phyloP scores from a whole-genome alignment of 495 filamentous ascomycete species.

The Poronia punctata region DNA sequence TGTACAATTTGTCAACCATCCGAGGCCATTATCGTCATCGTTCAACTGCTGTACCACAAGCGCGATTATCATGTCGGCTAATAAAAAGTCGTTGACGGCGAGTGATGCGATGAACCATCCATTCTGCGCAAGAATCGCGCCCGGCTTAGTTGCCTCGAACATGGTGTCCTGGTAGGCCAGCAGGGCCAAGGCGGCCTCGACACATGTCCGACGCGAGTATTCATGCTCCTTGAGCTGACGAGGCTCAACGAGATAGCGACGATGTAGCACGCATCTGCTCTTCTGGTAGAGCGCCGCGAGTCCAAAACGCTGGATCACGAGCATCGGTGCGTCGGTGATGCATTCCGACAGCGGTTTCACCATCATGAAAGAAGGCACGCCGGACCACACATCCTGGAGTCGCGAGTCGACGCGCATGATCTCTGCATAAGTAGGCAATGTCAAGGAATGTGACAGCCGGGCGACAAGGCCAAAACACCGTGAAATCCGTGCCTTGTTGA shows the following conservation, averaged over 20 bases:
- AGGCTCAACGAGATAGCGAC: conserved; percentile 57
- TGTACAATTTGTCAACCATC: conserved; percentile 19
- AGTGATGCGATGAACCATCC: conserved; percentile 38
- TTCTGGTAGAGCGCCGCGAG: conserved; percentile 69
- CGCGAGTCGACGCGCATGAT: conserved; percentile 56
- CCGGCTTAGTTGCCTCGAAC: conserved; percentile 31
- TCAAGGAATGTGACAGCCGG: conserved; percentile 31
- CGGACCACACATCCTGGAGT: conserved; percentile 51
- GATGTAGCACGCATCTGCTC: conserved; percentile 65
- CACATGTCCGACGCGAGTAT: conserved; percentile 59
- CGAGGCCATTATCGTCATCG: conserved; percentile 19
- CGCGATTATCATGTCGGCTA: conserved; percentile 41
- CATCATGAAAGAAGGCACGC: conserved; percentile 52
- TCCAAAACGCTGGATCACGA: conserved; percentile 63
- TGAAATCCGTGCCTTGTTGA: conserved; percentile 37
- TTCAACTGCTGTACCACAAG: conserved; percentile 30
- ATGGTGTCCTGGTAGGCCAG: conserved; percentile 40
- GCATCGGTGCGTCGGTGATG: conserved; percentile 52
- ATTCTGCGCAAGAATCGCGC: conserved; percentile 28
- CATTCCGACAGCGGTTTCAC: conserved; percentile 53
- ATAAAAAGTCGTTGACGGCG: conserved; percentile 41
- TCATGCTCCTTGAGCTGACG: conserved; percentile 53
- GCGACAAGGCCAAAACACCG: conserved; percentile 33
- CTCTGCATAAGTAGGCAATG: conserved; percentile 51
- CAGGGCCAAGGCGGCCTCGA: conserved; percentile 60